These are phyloP conservation scores for Turritis glabra DNA, from an alignment of 345 rosid genomes.

Conservation along the genomic window DNA sequence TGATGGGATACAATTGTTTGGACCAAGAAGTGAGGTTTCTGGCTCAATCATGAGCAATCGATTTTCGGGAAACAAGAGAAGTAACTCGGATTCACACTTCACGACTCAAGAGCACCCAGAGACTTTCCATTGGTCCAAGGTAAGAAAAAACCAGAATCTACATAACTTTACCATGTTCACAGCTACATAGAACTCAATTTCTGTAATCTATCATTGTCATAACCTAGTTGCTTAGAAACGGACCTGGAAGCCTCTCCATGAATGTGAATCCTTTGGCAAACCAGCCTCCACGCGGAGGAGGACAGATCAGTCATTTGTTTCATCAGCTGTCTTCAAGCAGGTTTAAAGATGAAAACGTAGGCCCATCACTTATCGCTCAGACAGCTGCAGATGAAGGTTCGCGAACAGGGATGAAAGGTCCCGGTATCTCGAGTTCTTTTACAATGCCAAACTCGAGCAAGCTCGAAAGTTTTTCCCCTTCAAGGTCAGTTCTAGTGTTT, in stretches of 20 bases:
- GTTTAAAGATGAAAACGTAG: slow-evolving; percentile 56
- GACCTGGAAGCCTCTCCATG: slow-evolving; percentile 49
- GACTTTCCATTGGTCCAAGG: slow-evolving; percentile 80
- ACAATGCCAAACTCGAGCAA: slow-evolving; percentile 48
- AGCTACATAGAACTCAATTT: neutral
- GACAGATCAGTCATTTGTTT: slow-evolving; percentile 59
- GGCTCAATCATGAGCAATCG: slow-evolving; percentile 64
- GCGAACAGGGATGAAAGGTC: slow-evolving; percentile 90
- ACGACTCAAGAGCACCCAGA: slow-evolving; percentile 69
- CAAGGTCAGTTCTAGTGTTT: slow-evolving; percentile 47
- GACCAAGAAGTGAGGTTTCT: slow-evolving; percentile 69
- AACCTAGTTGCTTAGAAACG: slow-evolving; percentile 64
- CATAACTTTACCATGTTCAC: slow-evolving; percentile 10
- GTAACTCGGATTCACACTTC: slow-evolving; percentile 71
- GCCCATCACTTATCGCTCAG: slow-evolving; percentile 57
- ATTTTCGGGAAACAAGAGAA: slow-evolving; percentile 69
- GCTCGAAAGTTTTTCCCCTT: slow-evolving; percentile 39
- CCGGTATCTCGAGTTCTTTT: slow-evolving; percentile 58
- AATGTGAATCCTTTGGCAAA: slow-evolving; percentile 50
- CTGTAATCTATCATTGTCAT: slow-evolving; percentile 1
- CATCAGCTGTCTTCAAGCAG: slow-evolving; percentile 66
- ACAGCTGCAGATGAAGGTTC: slow-evolving; percentile 99
- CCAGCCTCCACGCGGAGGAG: slow-evolving; percentile 59
- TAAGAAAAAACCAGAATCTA: slow-evolving; percentile 15
- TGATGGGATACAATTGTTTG: slow-evolving; percentile 82